Conservation (phyloP, 495 filamentous ascomycete genomes). For the Tetracladium setigerum region DNA sequence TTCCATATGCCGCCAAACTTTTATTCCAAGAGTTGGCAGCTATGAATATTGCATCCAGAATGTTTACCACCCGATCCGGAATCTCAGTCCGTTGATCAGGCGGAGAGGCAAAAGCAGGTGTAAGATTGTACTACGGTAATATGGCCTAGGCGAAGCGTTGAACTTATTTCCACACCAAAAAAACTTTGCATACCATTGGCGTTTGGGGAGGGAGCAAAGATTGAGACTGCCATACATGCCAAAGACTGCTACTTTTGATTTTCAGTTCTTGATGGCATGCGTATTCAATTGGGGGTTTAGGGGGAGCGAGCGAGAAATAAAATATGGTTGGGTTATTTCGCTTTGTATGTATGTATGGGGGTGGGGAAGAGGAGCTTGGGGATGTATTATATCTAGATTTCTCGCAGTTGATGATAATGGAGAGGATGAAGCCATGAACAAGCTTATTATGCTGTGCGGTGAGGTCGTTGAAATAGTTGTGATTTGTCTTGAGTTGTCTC, state of each 20-base stretch:
- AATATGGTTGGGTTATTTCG: constrained; percentile 3
- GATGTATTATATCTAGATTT: constrained; percentile 14
- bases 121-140: constrained; percentile 11
- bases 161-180: not conserved
- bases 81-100: constrained; percentile 50
- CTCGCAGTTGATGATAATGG: not conserved
- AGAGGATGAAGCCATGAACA: not conserved
- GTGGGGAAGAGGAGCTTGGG: not conserved
- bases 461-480: not conserved
- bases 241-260: too few relatives aligned
- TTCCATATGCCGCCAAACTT: constrained; percentile 96
- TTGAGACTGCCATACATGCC: too few relatives aligned
- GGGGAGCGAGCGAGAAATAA: constrained; percentile 8
- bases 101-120: constrained; percentile 3
- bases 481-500: not conserved
- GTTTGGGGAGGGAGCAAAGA: not conserved
- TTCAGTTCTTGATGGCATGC: too few relatives aligned
- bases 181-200: not conserved
- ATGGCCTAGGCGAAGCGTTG: not conserved
- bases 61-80: constrained; percentile 84
- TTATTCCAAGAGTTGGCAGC: constrained; percentile 95
- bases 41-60: constrained; percentile 96
- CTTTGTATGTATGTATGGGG: not conserved
- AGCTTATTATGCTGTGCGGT: not conserved
- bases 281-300: too few relatives aligned